Evolutionary conservation across 164 flowering plant species (phyloP).

Genomic region (Pachysandra terminalis): DNA sequence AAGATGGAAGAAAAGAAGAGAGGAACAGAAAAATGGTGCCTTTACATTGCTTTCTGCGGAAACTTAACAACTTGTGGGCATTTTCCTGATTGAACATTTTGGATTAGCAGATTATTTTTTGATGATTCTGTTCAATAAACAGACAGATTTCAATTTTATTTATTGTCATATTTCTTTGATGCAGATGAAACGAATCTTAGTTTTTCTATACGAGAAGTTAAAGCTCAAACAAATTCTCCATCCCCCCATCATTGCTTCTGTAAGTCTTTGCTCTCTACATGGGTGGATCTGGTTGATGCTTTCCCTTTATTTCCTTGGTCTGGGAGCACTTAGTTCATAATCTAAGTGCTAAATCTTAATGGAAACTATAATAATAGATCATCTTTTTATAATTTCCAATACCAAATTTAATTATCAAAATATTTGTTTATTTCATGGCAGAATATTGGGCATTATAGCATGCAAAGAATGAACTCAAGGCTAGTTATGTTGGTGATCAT

Average conservation of each 20-base stretch:
- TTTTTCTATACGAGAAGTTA: conserved; percentile 62
- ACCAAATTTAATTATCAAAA: too few species aligned
- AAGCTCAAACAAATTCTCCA: conserved; percentile 93
- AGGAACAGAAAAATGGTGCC: not conserved
- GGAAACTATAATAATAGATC: too few species aligned
- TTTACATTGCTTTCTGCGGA: not conserved
- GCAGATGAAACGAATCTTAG: conserved; percentile 54
- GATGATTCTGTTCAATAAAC: not conserved
- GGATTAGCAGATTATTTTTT: not conserved
- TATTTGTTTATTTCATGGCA: too few species aligned
- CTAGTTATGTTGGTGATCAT: too few species aligned
- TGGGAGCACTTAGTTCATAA: not conserved
- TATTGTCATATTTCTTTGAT: conserved; percentile 13
- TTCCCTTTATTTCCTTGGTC: not conserved
- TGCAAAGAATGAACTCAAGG: too few species aligned
- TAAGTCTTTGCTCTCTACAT: conserved; percentile 36
- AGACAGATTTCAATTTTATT: not conserved
- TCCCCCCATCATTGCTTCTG: conserved; percentile 95
- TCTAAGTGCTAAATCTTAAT: not conserved
- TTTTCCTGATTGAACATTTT: not conserved
- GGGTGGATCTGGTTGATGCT: conserved; percentile 1
- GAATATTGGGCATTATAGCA: too few species aligned
- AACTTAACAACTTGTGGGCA: not conserved
- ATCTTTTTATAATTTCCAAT: too few species aligned
- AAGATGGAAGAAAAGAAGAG: not conserved